These are phyloP conservation scores for Avena eriantha DNA, from an alignment of 176 grass and related monocot genomes.

Conservation along the genomic window DNA sequence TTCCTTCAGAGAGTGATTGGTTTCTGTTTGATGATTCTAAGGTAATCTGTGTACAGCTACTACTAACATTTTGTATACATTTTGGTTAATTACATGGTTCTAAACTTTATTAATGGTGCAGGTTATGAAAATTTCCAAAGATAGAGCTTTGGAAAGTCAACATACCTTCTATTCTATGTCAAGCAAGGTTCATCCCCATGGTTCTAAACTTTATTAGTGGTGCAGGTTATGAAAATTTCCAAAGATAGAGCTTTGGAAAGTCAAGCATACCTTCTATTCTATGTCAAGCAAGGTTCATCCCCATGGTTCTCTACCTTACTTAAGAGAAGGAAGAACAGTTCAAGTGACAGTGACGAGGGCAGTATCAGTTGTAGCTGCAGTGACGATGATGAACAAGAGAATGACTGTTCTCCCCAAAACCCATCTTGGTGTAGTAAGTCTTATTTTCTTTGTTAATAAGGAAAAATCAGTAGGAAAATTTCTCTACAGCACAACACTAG, in stretches of 20 bases:
- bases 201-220: constrained; percentile 54
- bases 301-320: constrained; percentile 62
- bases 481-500: background rate
- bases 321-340: constrained; percentile 28
- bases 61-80: background rate
- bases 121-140: constrained; percentile 33
- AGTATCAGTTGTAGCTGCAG: constrained; percentile 5
- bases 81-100: background rate
- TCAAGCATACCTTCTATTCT: constrained; percentile 62
- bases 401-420: background rate
- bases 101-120: constrained; percentile 45
- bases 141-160: constrained; percentile 26
- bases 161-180: constrained; percentile 67
- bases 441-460: background rate
- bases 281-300: constrained; percentile 59
- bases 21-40: constrained; percentile 48
- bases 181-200: constrained; percentile 59
- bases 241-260: constrained; percentile 36
- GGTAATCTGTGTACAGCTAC: constrained; percentile 30
- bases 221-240: constrained; percentile 39
- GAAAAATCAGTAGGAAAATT: background rate
- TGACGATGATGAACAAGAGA: constrained; percentile 1
- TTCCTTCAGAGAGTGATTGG: constrained; percentile 53
- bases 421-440: constrained; percentile 22
- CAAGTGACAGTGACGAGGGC: constrained; percentile 23